phyloP scores from a whole-genome alignment of 306 rosid species.

The Lablab purpureus region DNA sequence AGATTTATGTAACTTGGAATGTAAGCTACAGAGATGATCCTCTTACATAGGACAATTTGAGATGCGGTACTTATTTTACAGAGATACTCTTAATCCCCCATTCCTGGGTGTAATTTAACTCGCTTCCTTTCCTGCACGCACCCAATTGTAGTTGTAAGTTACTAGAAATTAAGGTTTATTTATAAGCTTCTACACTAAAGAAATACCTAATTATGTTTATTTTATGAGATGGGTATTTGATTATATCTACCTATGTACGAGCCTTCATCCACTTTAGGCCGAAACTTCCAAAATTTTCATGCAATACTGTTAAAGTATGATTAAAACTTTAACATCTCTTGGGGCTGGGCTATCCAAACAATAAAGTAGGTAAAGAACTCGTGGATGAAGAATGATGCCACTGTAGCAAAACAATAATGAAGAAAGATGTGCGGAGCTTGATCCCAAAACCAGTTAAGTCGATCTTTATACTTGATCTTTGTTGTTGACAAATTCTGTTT shows the following conservation, averaged over 20 bases:
- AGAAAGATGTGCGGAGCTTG: neutral
- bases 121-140: neutral
- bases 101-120: neutral
- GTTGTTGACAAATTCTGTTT: neutral
- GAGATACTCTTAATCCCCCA: conserved; percentile 20
- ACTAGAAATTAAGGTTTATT: conserved; percentile 20
- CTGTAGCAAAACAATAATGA: neutral
- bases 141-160: neutral
- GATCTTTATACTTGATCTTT: neutral
- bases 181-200: neutral
- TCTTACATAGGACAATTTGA: conserved; percentile 7
- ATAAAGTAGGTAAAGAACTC: conserved; percentile 3
- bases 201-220: neutral
- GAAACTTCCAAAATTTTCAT: no score
- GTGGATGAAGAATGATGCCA: neutral
- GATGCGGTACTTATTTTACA: conserved; percentile 23
- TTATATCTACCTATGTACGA: neutral
- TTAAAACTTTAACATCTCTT: neutral
- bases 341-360: neutral
- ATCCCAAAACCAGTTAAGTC: conserved; percentile 3
- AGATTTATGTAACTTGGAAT: conserved; percentile 30
- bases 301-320: neutral
- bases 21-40: conserved; percentile 12
- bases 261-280: neutral
- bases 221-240: neutral